Percentiles rank a stretch among this genome's conserved stretches.
Evolutionary conservation across 305 asterid genomes (phyloP).

Genomic region (Solanum chacoense): DNA sequence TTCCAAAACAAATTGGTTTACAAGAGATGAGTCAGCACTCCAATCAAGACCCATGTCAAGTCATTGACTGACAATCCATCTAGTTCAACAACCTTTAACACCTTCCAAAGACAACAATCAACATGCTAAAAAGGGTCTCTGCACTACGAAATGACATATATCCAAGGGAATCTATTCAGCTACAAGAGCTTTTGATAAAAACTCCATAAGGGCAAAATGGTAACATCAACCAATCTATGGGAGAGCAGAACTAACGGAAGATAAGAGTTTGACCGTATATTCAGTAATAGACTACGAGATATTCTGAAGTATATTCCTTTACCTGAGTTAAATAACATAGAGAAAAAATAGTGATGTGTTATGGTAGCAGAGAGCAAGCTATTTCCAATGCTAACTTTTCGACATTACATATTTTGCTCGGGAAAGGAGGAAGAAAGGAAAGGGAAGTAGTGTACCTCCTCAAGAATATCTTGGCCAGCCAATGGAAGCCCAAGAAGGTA

Average conservation of each 20-base stretch:
- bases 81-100: background rate
- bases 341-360: background rate
- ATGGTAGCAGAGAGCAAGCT: background rate
- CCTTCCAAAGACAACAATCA: background rate
- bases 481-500: constrained; percentile 79
- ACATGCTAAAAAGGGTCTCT: background rate
- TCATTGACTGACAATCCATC: background rate
- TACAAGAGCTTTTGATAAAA: background rate
- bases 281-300: background rate
- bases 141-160: background rate
- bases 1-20: background rate
- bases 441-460: constrained; percentile 46
- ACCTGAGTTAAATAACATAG: background rate
- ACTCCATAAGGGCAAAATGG: background rate
- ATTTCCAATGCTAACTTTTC: background rate
- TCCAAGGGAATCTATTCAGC: background rate
- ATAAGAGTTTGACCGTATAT: background rate
- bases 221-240: background rate
- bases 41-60: background rate
- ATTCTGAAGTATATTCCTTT: background rate
- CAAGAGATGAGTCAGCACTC: background rate
- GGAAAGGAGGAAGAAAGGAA: background rate
- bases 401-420: background rate
- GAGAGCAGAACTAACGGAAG: background rate
- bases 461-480: constrained; percentile 71